These are phyloP conservation scores for Wallacemonas sp. DNA, from an alignment of 208 protist genomes.

Conservation along the genomic window DNA sequence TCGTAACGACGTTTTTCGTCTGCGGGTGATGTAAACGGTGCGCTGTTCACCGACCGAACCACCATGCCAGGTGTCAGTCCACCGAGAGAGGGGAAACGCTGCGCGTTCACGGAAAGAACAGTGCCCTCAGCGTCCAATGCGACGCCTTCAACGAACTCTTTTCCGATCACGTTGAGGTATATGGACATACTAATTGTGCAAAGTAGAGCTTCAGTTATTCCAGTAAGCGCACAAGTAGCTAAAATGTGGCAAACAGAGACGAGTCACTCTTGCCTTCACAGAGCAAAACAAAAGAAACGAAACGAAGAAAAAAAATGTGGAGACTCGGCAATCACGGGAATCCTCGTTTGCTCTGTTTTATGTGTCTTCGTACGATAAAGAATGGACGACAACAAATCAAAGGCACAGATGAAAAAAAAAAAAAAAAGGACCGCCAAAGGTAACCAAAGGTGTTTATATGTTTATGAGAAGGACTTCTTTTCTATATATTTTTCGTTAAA, in stretches of 20 bases:
- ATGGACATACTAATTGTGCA: not conserved
- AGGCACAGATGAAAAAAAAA: constrained; percentile 17
- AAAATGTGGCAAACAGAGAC: too few species aligned
- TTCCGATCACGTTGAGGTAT: constrained; percentile 49
- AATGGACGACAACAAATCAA: not conserved
- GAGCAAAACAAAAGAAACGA: too few species aligned
- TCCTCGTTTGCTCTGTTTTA: too few species aligned
- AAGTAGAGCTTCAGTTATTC: not conserved
- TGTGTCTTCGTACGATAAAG: too few species aligned
- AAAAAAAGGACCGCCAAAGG: constrained; percentile 15
- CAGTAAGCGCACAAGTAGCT: too few species aligned
- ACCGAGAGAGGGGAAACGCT: constrained; percentile 35
- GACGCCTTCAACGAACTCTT: constrained; percentile 59
- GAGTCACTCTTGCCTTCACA: too few species aligned
- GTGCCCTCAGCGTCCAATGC: constrained; percentile 46
- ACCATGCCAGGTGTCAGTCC: constrained; percentile 57
- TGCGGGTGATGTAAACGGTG: constrained; percentile 38
- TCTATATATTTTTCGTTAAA: too few species aligned
- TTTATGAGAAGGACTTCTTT: too few species aligned
- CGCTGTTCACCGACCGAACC: constrained; percentile 78
- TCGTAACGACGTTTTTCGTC: constrained; percentile 59
- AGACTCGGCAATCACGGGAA: too few species aligned
- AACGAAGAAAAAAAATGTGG: not conserved
- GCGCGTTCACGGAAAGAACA: constrained; percentile 43
- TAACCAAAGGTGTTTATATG: too few species aligned